phyloP scores from a whole-genome alignment of 257 asterid genomes.

The Coffea canephora region DNA sequence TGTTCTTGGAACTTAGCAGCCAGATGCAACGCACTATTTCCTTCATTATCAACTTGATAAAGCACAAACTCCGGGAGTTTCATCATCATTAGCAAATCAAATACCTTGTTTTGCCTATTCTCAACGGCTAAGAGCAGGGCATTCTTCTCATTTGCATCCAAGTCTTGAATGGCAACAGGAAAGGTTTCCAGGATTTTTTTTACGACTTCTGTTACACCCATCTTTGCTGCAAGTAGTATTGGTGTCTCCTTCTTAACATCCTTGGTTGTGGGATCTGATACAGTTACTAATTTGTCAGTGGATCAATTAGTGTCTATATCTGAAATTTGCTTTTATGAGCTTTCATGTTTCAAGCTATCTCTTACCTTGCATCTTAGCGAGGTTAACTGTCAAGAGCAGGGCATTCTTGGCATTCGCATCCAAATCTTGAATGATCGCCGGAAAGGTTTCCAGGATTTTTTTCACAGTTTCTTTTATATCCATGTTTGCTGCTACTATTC shows the following conservation, averaged over 20 bases:
- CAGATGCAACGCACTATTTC: constrained; percentile 49
- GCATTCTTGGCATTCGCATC: too few relatives aligned
- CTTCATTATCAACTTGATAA: constrained; percentile 41
- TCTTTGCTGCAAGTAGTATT: constrained; percentile 47
- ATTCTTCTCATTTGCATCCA: constrained; percentile 43
- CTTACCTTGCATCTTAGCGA: too few relatives aligned
- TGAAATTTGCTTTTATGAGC: too few relatives aligned
- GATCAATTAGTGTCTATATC: background rate
- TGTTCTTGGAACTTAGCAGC: constrained; percentile 41
- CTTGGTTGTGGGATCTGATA: background rate
- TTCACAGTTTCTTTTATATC: too few relatives aligned
- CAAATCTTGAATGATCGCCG: too few relatives aligned
- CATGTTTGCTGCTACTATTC: too few relatives aligned
- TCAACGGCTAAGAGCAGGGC: constrained; percentile 52
- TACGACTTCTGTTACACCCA: constrained; percentile 58
- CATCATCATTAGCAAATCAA: constrained; percentile 18
- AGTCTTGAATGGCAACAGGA: constrained; percentile 53
- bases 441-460: too few relatives aligned
- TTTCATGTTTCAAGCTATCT: background rate
- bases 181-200: constrained; percentile 30
- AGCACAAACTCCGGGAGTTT: constrained; percentile 37
- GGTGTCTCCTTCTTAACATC: constrained; percentile 33
- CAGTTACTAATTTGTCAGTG: background rate
- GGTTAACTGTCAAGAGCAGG: too few relatives aligned
- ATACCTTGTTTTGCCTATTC: constrained; percentile 43